Conservation (phyloP, 148 eudicot genomes). For the Rhododendron molle region DNA sequence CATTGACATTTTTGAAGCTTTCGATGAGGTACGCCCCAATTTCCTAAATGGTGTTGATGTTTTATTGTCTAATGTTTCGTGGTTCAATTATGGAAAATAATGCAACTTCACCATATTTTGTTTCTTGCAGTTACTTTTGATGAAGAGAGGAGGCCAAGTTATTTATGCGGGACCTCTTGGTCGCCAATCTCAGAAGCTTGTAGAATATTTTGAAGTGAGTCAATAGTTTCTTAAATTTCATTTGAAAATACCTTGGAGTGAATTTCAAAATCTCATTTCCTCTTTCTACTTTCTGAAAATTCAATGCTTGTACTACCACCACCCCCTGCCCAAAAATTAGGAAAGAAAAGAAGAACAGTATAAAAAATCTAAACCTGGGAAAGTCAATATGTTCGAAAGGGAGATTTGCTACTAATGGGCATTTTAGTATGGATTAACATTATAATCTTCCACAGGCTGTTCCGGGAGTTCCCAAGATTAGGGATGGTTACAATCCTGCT, state of each 20-base stretch:
- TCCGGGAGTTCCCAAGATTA: conserved; percentile 52
- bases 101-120: background rate
- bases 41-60: background rate
- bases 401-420: background rate
- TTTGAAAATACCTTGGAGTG: background rate
- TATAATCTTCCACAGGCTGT: conserved; percentile 36
- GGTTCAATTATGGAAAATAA: background rate
- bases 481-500: conserved; percentile 66
- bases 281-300: background rate
- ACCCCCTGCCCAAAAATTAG: background rate
- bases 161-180: conserved; percentile 72
- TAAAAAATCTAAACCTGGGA: background rate
- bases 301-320: background rate
- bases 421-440: conserved; percentile 3
- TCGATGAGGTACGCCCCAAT: conserved; percentile 52
- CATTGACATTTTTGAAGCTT: conserved; percentile 81
- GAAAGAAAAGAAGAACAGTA: background rate
- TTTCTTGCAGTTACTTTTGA: conserved; percentile 52
- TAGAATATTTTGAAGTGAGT: conserved; percentile 70
- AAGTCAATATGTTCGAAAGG: background rate
- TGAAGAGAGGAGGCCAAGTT: conserved; percentile 79
- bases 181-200: conserved; percentile 43
- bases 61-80: background rate
- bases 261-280: background rate
- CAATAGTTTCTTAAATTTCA: background rate